Percentiles rank a stretch among this genome's conserved stretches.
These are phyloP conservation scores for Juglanconis sp. DNA, from an alignment of 2,329 filamentous ascomycete species.

Conservation along the genomic window DNA sequence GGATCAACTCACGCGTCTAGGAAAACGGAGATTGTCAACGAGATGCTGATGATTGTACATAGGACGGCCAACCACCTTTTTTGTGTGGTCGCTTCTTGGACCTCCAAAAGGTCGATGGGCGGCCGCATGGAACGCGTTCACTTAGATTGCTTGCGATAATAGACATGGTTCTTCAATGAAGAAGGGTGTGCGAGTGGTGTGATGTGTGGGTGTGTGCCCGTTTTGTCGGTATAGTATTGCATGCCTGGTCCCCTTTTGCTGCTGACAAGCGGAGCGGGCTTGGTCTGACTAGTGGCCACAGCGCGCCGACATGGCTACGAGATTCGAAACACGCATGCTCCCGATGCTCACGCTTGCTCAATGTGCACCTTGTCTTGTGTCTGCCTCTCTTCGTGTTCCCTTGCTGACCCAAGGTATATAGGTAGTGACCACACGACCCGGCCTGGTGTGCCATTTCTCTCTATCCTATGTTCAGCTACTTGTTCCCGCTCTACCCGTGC, in stretches of 20 bases:
- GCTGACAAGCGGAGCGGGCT: background rate
- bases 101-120: background rate
- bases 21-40: conserved; percentile 5
- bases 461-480: no score
- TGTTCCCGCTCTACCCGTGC: no score
- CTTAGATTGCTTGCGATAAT: conserved; percentile 9
- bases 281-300: conserved; percentile 1
- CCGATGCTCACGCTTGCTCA: no score
- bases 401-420: no score
- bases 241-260: background rate
- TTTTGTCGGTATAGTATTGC: background rate
- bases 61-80: conserved; percentile 8
- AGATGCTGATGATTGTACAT: conserved; percentile 20
- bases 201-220: background rate
- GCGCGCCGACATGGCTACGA: background rate
- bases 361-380: no score
- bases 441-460: no score
- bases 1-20: background rate
- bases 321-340: no score
- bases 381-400: no score
- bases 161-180: background rate
- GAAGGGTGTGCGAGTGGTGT: background rate
- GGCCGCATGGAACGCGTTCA: background rate
- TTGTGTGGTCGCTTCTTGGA: background rate
- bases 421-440: no score